phyloP scores from a whole-genome alignment of 148 eudicot genomes.

The Rhododendron mucronatum region DNA sequence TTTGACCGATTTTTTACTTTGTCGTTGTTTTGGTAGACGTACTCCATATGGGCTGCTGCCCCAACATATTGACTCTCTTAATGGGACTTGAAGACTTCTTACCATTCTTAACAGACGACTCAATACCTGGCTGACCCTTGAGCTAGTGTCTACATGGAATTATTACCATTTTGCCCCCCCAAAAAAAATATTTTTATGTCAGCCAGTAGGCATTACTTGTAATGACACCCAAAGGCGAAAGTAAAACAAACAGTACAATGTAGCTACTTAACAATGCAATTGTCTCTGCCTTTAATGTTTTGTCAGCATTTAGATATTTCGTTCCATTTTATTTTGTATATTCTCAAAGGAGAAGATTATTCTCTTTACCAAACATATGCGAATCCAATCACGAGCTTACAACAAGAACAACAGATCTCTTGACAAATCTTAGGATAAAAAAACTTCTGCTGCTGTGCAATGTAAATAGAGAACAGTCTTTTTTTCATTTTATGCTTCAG shows the following conservation, averaged over 20 bases:
- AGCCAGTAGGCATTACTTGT: background rate
- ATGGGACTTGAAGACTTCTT: background rate
- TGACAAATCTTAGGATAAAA: background rate
- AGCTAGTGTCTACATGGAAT: background rate
- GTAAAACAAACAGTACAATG: background rate
- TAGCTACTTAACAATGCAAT: background rate
- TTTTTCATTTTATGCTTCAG: background rate
- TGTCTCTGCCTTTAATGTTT: background rate
- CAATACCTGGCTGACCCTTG: background rate
- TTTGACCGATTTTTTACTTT: background rate
- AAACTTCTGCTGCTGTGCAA: background rate
- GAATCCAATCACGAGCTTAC: background rate
- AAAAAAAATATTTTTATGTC: background rate
- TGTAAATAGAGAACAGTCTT: background rate
- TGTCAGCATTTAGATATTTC: background rate
- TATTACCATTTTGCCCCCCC: background rate
- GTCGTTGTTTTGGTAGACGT: background rate
- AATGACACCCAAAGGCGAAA: background rate
- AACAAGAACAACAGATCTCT: background rate
- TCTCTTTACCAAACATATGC: background rate
- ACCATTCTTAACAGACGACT: background rate
- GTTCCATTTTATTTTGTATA: background rate
- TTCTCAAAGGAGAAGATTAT: background rate
- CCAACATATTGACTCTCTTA: background rate
- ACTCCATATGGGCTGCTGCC: background rate